Conservation (phyloP, 2,329 filamentous ascomycete genomes). For the Cladosporium sp. region DNA sequence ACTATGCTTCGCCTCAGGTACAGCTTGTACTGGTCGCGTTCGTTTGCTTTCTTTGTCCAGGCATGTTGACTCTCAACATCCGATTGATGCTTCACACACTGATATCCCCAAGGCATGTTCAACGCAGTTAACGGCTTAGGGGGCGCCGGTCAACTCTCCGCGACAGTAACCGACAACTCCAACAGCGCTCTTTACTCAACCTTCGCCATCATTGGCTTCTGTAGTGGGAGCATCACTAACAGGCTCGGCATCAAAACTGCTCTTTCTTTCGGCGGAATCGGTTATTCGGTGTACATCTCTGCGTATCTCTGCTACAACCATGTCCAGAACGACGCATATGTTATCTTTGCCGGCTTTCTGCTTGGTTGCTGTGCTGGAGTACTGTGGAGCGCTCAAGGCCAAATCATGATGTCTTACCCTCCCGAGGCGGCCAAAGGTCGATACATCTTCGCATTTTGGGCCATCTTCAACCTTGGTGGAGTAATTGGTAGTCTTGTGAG, state of each 20-base stretch:
- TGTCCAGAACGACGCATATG: slow-evolving; percentile 62
- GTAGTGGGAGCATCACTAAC: slow-evolving; percentile 70
- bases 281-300: slow-evolving; percentile 70
- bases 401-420: slow-evolving; percentile 88
- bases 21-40: slow-evolving; percentile 48
- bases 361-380: slow-evolving; percentile 75
- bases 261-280: slow-evolving; percentile 66
- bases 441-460: slow-evolving; percentile 89
- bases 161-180: slow-evolving; percentile 51
- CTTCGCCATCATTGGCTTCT: slow-evolving; percentile 62
- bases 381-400: slow-evolving; percentile 76
- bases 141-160: slow-evolving; percentile 43
- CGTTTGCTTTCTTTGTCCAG: slow-evolving; percentile 51
- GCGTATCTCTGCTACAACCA: slow-evolving; percentile 68
- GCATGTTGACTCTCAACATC: slow-evolving; percentile 17
- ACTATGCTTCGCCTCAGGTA: slow-evolving; percentile 46
- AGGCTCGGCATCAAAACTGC: slow-evolving; percentile 65
- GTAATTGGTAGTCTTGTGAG: slow-evolving; percentile 72
- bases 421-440: slow-evolving; percentile 75
- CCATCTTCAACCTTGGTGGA: slow-evolving; percentile 88
- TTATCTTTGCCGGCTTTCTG: slow-evolving; percentile 70
- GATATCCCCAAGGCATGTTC: slow-evolving; percentile 39
- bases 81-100: background rate
- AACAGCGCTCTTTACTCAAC: slow-evolving; percentile 68
- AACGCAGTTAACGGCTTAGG: slow-evolving; percentile 49